phyloP scores from a whole-genome alignment of 2,329 filamentous ascomycete species.

The Hortaea werneckii region DNA sequence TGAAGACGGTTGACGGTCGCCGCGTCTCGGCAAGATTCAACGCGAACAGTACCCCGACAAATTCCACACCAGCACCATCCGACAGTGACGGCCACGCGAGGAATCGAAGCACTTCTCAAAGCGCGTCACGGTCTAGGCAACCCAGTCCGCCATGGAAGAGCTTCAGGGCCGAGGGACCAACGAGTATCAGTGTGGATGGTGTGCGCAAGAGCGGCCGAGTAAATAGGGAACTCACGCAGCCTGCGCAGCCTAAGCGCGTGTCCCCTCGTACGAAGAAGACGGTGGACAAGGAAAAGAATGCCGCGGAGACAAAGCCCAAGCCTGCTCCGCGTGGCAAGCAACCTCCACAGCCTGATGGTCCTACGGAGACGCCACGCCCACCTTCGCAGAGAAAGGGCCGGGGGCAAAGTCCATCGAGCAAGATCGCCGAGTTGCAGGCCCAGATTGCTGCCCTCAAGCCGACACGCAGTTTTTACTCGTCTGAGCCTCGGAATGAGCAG shows the following conservation, averaged over 20 bases:
- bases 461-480: constrained; percentile 13
- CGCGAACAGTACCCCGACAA: constrained; percentile 3
- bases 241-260: constrained; percentile 16
- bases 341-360: not conserved
- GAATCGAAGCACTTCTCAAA: constrained; percentile 13
- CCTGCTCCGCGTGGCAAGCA: constrained; percentile 2
- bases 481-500: constrained; percentile 3
- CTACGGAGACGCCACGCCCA: not conserved
- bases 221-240: constrained; percentile 27
- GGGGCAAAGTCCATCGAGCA: constrained; percentile 8
- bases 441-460: constrained; percentile 22
- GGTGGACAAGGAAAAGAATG: constrained; percentile 15
- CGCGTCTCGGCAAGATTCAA: constrained; percentile 23
- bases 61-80: constrained; percentile 7
- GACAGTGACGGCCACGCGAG: constrained; percentile 12
- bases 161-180: constrained; percentile 73
- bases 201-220: constrained; percentile 52
- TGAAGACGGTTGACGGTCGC: constrained; percentile 23
- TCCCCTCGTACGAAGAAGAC: constrained; percentile 22
- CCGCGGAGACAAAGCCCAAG: constrained; percentile 8
- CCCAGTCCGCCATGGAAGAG: constrained; percentile 91
- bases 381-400: not conserved
- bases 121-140: constrained; percentile 31
- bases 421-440: constrained; percentile 20
- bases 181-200: constrained; percentile 61